These are phyloP conservation scores for Zychaea mexicana DNA, from an alignment of 371 early-diverging fungal species.

Conservation along the genomic window DNA sequence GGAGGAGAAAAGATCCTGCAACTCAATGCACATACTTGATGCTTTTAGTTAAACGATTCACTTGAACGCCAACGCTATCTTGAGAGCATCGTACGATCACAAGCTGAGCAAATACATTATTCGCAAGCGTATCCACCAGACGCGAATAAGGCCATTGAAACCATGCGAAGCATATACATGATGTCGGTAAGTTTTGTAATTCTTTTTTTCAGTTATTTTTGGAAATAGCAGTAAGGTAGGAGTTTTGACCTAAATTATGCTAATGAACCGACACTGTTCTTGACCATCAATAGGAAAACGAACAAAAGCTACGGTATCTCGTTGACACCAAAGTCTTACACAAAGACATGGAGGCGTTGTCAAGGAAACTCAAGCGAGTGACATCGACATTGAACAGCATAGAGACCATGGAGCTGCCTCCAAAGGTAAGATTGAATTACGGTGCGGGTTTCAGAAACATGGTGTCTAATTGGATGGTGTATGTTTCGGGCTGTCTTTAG, in stretches of 20 bases:
- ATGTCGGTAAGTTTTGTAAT: conserved; percentile 25
- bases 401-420: conserved; percentile 30
- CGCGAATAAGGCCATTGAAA: conserved; percentile 27
- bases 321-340: conserved; percentile 28
- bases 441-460: too few species aligned
- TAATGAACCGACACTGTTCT: not conserved
- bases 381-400: conserved; percentile 28
- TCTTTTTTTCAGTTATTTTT: not conserved
- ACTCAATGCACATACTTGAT: too few species aligned
- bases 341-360: conserved; percentile 29
- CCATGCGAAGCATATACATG: conserved; percentile 34
- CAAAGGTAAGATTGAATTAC: conserved; percentile 28
- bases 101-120: conserved; percentile 30
- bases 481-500: conserved; percentile 9
- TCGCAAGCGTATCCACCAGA: conserved; percentile 17
- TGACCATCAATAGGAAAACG: conserved; percentile 30
- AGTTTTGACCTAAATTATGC: too few species aligned
- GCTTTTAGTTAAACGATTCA: conserved; percentile 30
- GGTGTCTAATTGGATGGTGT: not conserved
- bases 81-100: conserved; percentile 32
- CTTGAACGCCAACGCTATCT: conserved; percentile 31
- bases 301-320: conserved; percentile 28
- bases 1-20: not conserved
- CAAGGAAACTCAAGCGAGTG: conserved; percentile 27
- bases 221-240: too few species aligned